phyloP scores from a whole-genome alignment of 1,139 yeast genomes.

The Taphrina sp. region DNA sequence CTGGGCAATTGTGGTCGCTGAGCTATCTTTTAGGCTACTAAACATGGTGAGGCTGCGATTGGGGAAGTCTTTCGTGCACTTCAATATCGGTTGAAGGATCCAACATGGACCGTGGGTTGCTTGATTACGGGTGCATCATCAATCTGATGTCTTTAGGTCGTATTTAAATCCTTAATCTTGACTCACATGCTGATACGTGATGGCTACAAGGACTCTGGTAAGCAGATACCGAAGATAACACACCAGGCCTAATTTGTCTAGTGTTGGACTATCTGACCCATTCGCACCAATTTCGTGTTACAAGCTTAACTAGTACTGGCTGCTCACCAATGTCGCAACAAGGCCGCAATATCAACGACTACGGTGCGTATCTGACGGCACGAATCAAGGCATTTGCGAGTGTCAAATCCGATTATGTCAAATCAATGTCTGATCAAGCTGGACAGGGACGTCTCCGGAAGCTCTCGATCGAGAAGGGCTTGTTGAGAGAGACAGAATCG shows the following conservation, averaged over 20 bases:
- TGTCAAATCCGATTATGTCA: slow-evolving; percentile 72
- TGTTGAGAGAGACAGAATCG: slow-evolving; percentile 78
- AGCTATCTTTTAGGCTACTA: slow-evolving; percentile 63
- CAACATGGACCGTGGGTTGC: slow-evolving; percentile 70
- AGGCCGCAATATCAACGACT: slow-evolving; percentile 52
- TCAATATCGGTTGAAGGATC: slow-evolving; percentile 61
- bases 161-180: slow-evolving; percentile 78
- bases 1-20: no score
- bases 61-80: slow-evolving; percentile 66
- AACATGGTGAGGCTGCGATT: slow-evolving; percentile 53
- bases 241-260: slow-evolving; percentile 44
- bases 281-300: slow-evolving; percentile 58
- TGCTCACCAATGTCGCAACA: slow-evolving; percentile 37
- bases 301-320: slow-evolving; percentile 41
- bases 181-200: slow-evolving; percentile 89
- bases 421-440: slow-evolving; percentile 51
- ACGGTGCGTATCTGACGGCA: slow-evolving; percentile 66
- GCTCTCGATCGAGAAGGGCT: slow-evolving; percentile 72
- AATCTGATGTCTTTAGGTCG: slow-evolving; percentile 48
- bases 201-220: slow-evolving; percentile 59
- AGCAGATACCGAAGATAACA: not conserved
- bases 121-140: no score
- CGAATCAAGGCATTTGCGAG: slow-evolving; percentile 67
- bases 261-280: slow-evolving; percentile 64
- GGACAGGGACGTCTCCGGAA: slow-evolving; percentile 59